Percentiles rank a stretch among this genome's conserved stretches.
phyloP scores from a whole-genome alignment of 208 protist genomes.

The Phytomonas francai region DNA sequence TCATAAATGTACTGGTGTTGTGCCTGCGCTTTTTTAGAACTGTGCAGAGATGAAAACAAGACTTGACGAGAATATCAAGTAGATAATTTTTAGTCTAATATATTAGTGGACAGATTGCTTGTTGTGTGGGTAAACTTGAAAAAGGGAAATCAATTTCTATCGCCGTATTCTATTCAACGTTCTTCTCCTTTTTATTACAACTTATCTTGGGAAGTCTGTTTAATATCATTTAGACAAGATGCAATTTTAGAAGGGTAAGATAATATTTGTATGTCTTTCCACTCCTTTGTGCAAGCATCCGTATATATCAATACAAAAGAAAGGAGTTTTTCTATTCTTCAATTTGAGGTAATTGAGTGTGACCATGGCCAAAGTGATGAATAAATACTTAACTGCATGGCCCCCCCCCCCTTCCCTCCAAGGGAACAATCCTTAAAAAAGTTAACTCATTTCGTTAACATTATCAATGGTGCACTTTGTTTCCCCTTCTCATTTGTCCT shows the following conservation, averaged over 20 bases:
- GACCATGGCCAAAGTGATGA: not conserved
- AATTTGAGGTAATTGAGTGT: not conserved
- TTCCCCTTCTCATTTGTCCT: slow-evolving; percentile 13
- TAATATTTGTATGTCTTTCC: not conserved
- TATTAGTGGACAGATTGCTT: not conserved
- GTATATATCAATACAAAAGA: slow-evolving; percentile 1
- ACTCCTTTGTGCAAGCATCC: not conserved
- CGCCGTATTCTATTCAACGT: slow-evolving; percentile 6
- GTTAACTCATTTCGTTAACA: not conserved
- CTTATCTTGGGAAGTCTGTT: not conserved
- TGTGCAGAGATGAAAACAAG: not conserved
- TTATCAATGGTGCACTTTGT: not conserved
- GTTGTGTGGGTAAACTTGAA: not conserved
- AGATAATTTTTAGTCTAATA: not conserved
- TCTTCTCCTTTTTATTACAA: not conserved
- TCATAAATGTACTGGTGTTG: slow-evolving; percentile 6
- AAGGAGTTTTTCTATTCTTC: not conserved
- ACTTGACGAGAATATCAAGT: not conserved
- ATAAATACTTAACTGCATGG: not conserved
- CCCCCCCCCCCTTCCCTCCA: no score
- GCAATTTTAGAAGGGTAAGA: not conserved
- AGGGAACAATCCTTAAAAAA: no score
- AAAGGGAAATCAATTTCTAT: slow-evolving; percentile 4
- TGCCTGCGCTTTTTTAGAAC: not conserved
- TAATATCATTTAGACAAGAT: not conserved